phyloP scores from a whole-genome alignment of 345 rosid species.

The Garcia nutans region DNA sequence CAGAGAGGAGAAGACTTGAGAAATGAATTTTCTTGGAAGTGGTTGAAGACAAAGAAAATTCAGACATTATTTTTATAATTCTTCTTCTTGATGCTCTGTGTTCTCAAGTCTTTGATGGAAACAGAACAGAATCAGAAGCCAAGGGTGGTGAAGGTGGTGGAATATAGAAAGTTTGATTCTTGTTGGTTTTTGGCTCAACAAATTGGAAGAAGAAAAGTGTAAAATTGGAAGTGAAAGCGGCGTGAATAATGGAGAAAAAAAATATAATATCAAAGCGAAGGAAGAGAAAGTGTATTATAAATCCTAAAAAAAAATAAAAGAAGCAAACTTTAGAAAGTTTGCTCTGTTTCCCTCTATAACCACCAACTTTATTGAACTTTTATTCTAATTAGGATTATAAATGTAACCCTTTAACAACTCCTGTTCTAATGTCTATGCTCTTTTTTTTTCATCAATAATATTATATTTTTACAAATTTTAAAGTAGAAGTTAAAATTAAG shows the following conservation, averaged over 20 bases:
- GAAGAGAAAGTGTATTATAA: constrained; percentile 2
- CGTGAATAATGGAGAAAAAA: constrained; percentile 52
- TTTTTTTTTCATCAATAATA: no score
- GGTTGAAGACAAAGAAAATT: constrained; percentile 38
- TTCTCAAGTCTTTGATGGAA: background rate
- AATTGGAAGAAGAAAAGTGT: constrained; percentile 19
- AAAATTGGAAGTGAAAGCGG: constrained; percentile 44
- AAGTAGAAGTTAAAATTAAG: no score
- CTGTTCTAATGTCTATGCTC: background rate
- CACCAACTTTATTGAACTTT: constrained; percentile 29
- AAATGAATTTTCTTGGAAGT: constrained; percentile 38
- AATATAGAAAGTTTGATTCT: constrained; percentile 11
- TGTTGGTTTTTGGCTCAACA: constrained; percentile 24
- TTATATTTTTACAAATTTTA: no score
- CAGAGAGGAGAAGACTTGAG: constrained; percentile 47
- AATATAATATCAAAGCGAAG: constrained; percentile 7
- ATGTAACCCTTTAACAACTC: background rate
- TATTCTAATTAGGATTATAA: background rate
- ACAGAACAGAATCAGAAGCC: background rate
- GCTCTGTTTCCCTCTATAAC: constrained; percentile 37
- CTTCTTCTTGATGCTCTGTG: background rate
- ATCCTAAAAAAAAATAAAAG: background rate
- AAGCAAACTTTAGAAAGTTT: constrained; percentile 47
- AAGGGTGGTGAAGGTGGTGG: constrained; percentile 12
- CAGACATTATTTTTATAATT: constrained; percentile 41